Evolutionary conservation across 2,329 filamentous ascomycete species (phyloP), one percentile per base, ranked within the genome.

Genomic region (Botryotinia convoluta): DNA sequence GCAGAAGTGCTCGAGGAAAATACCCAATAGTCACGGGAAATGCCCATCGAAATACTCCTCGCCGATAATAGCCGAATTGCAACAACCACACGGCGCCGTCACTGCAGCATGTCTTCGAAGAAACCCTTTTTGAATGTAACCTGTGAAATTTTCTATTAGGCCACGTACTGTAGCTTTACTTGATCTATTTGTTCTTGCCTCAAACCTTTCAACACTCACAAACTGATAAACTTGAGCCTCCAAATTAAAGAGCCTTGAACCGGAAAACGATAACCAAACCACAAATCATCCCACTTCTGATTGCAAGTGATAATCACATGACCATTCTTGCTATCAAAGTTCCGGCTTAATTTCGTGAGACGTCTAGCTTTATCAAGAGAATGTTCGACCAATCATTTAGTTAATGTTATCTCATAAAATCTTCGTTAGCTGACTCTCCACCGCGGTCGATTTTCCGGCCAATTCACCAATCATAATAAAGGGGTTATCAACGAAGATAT

Each of bases 371-470:
- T 69, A 69, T 69, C 65, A 44, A 16, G 37, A 37, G n/a, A 20
- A 42, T 45, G 26, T 35, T 57, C 44, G 44, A 42, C 64, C 35
- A 68, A 68, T 68, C 26, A 59, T 42, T 32, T 69, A 37, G 39
- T 69, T 32, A 32, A 57, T 69, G 37, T 42, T 57, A 69, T 59
- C 48, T 57, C 48, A 69, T 42, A 42, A 57, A 32, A 69, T 42
- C 37, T 57, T 69, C 35, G 18, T 29, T 69, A 42, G 35, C n/a
- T 26, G 18, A 20, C 65, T 45, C 71, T 71, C 74, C 71, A 75
- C 74, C 62, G 73, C 74, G 71, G 64, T 69, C 42, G 35, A 60
- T 48, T 59, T 76, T 75, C 75, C 75, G 75, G 75, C 75, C 75
- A 75, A 75, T 71, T 70, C 35, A 61, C 75, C 75, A 76, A 75